Percentiles rank a stretch among this genome's conserved stretches.
phyloP scores from a whole-genome alignment of 768 basidiomycete species.

The Mycena vitilis region DNA sequence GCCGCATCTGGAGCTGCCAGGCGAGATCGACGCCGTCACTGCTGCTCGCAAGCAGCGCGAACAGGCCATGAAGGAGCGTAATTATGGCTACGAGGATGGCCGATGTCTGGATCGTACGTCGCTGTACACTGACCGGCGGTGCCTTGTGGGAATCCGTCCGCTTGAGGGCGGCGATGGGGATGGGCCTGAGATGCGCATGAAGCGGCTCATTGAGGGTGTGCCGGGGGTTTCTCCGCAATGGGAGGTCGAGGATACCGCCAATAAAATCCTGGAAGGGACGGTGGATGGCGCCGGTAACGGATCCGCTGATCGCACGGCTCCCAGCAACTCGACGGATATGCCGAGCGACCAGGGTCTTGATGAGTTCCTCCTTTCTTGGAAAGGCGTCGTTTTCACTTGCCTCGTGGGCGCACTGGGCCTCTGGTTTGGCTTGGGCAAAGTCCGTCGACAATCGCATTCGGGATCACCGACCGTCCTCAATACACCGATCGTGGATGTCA shows the following conservation, averaged over 20 bases:
- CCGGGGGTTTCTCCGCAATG: conserved; percentile 49
- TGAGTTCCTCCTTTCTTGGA: conserved; percentile 35
- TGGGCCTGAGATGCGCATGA: conserved; percentile 51
- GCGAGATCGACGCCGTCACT: conserved; percentile 59
- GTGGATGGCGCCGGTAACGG: conserved; percentile 30
- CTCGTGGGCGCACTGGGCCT: conserved; percentile 44
- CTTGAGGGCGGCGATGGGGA: conserved; percentile 64
- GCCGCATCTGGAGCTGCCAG: conserved; percentile 46
- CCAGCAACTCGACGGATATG: conserved; percentile 8
- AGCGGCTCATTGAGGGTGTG: conserved; percentile 71
- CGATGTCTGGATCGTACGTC: conserved; percentile 25
- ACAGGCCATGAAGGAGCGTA: conserved; percentile 38
- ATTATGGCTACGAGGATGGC: conserved; percentile 36
- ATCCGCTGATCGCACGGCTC: conserved; percentile 3
- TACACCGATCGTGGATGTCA: not conserved
- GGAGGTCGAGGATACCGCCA: conserved; percentile 32
- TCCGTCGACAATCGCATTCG: conserved; percentile 28
- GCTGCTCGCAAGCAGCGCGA: conserved; percentile 56
- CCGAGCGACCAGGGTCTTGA: not conserved
- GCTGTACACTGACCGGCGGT: conserved; percentile 60
- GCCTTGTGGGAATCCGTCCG: conserved; percentile 70
- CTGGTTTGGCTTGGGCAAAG: conserved; percentile 46
- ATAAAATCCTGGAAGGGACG: conserved; percentile 27
- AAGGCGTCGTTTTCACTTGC: conserved; percentile 40
- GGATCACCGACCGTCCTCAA: not conserved